Evolutionary conservation across 179 eudicot genomes (phyloP).

Genomic region (Nepenthes alata): DNA sequence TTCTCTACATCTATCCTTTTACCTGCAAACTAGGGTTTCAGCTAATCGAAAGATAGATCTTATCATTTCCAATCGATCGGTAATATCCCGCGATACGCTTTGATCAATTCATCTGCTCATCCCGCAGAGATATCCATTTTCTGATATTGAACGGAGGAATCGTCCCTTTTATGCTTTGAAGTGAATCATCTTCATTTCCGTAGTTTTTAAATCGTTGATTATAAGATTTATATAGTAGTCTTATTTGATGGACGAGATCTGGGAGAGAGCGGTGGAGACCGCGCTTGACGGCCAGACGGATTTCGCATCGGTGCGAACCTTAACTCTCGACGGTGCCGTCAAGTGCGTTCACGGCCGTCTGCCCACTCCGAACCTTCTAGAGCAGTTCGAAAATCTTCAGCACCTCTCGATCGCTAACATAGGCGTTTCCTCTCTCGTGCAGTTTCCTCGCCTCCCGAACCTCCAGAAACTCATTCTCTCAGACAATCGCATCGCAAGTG

Average conservation of each 20-base stretch:
- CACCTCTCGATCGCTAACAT: conserved; percentile 75
- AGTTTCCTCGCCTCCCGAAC: conserved; percentile 55
- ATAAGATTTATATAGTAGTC: background rate
- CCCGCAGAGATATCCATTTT: conserved; percentile 4
- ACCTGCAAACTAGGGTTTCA: conserved; percentile 15
- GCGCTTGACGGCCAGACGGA: conserved; percentile 76
- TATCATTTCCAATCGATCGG: background rate
- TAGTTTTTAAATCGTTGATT: background rate
- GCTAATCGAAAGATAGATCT: background rate
- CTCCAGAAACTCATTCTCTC: conserved; percentile 58
- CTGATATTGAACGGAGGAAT: no score
- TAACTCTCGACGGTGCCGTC: conserved; percentile 91
- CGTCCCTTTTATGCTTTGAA: background rate
- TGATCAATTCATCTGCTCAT: background rate
- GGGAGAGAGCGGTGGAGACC: conserved; percentile 82
- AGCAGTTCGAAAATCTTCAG: conserved; percentile 54
- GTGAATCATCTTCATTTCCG: background rate
- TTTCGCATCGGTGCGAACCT: conserved; percentile 25
- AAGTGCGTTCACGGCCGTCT: conserved; percentile 85
- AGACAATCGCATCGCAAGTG: conserved; percentile 72
- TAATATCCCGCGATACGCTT: no score
- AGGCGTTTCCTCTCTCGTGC: conserved; percentile 63
- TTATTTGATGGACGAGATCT: conserved; percentile 73
- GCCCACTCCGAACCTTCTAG: conserved; percentile 51
- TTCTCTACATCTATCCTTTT: background rate